Percentiles rank a stretch among this genome's conserved stretches.
phyloP scores from a whole-genome alignment of 164 flowering plant species.

The Litsea cubeba region DNA sequence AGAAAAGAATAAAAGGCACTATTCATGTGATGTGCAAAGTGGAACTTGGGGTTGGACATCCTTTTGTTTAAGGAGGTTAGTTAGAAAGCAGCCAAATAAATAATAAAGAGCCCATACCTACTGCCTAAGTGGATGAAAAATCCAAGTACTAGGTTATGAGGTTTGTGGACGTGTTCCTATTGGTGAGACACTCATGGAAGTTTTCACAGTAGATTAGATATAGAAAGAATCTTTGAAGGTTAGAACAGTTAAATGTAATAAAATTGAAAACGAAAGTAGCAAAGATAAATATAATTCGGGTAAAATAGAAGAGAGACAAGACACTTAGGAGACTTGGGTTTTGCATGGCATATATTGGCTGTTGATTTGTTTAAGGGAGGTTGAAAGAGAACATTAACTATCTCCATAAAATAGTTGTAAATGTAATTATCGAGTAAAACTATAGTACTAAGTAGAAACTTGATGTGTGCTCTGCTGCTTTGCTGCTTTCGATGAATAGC shows the following conservation, averaged over 20 bases:
- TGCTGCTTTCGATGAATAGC: too few relatives aligned
- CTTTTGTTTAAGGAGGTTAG: background rate
- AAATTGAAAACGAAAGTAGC: too few relatives aligned
- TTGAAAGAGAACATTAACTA: background rate
- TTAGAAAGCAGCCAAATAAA: too few relatives aligned
- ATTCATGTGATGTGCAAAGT: background rate
- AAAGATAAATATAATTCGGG: too few relatives aligned
- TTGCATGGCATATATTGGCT: background rate
- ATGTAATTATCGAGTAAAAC: background rate
- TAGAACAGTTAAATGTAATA: too few relatives aligned
- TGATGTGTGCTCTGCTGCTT: background rate
- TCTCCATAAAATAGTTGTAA: background rate
- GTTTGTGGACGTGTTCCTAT: too few relatives aligned
- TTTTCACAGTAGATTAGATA: background rate
- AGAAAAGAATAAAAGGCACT: background rate
- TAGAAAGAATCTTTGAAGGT: background rate
- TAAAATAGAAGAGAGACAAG: background rate
- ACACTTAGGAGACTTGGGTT: background rate
- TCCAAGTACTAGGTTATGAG: too few relatives aligned
- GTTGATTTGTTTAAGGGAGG: background rate
- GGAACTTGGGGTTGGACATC: background rate
- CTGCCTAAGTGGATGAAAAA: too few relatives aligned
- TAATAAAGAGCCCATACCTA: too few relatives aligned
- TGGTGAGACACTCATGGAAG: too few relatives aligned
- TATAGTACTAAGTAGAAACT: background rate